Evolutionary conservation across 768 basidiomycete species (phyloP), one percentile per base, ranked within the genome.

Genomic region (Hortiboletus campestris): DNA sequence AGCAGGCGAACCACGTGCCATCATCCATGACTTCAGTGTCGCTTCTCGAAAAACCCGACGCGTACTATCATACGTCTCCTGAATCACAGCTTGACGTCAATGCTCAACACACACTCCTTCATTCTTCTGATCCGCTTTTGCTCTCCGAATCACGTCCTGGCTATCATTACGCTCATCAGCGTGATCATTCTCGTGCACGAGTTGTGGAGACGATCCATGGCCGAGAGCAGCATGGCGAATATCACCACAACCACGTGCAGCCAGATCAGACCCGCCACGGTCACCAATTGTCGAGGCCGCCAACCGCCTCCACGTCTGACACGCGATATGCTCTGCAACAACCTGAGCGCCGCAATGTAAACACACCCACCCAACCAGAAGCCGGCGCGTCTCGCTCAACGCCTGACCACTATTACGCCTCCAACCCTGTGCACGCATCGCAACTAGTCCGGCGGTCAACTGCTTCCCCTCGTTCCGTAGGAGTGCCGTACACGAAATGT

Each of bases 61-160:
- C 65, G 49, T 67, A 65, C 51, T 69, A 67, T 57, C 67, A 57
- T 54, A 29, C 55, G 29, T 67, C 67, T 42, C 53, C 67, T 49
- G 60, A 69, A 19, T 58, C 62, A 43, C 59, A 67, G 55, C 61
- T 70, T 66, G 68, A 72, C 63, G 65, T 72, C 61, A 69, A 56
- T 41, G n/a, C 53, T 25, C 25, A 25, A 25, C 25, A 25, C 25
- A 25, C 25, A 3, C 56, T 61, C 49, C 58, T 68, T 47, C 35
- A 58, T 51, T 38, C 68, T 35, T 40, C 68, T 55, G 68, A 69
- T 69, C 66, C 70, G 68, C 66, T 70, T 48, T 44, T 63, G 9
- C 60, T 67, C 55, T 66, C 67, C 66, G 68, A 67, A 28, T 44
- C 68, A 54, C 59, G 52, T 44, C 53, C 55, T 63, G 58, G 46